phyloP scores from a whole-genome alignment of 257 asterid genomes.

The Nicotiana noctiflora region DNA sequence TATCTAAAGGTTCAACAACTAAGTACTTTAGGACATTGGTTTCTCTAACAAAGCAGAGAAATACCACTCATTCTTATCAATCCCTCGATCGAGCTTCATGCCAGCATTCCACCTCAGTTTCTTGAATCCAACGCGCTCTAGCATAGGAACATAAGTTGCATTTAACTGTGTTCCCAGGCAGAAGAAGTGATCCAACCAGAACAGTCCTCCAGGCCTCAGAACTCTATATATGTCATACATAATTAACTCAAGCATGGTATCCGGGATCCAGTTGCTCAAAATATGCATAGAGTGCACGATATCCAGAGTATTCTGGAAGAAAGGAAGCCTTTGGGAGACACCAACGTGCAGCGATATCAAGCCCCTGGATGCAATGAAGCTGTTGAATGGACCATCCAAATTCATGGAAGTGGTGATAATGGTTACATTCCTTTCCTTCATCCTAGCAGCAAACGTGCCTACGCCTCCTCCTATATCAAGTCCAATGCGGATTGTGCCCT shows the following conservation, averaged over 20 bases:
- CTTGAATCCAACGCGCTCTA: conserved; percentile 41
- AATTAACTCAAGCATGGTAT: conserved; percentile 36
- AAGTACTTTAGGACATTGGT: conserved; percentile 25
- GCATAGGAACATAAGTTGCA: conserved; percentile 39
- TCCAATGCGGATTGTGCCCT: conserved; percentile 37
- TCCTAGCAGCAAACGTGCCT: conserved; percentile 53
- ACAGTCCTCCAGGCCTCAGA: conserved; percentile 54
- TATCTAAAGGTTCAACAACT: background rate
- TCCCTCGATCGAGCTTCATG: conserved; percentile 43
- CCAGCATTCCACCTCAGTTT: conserved; percentile 46
- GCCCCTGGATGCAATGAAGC: conserved; percentile 51
- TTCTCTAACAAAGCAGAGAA: conserved; percentile 55
- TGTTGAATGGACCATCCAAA: conserved; percentile 54
- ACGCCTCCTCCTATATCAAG: conserved; percentile 60
- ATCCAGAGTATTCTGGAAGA: conserved; percentile 52
- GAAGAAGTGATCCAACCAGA: conserved; percentile 62
- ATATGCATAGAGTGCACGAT: conserved; percentile 60
- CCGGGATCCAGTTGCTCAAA: conserved; percentile 54
- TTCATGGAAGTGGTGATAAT: conserved; percentile 55
- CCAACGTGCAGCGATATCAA: conserved; percentile 44
- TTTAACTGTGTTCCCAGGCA: conserved; percentile 49
- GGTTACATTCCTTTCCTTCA: conserved; percentile 51
- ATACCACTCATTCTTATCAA: conserved; percentile 46
- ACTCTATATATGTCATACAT: conserved; percentile 46
- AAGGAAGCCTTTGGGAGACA: conserved; percentile 49